phyloP scores from a whole-genome alignment of 2,329 filamentous ascomycete species.

The Aspergillus floridensis region DNA sequence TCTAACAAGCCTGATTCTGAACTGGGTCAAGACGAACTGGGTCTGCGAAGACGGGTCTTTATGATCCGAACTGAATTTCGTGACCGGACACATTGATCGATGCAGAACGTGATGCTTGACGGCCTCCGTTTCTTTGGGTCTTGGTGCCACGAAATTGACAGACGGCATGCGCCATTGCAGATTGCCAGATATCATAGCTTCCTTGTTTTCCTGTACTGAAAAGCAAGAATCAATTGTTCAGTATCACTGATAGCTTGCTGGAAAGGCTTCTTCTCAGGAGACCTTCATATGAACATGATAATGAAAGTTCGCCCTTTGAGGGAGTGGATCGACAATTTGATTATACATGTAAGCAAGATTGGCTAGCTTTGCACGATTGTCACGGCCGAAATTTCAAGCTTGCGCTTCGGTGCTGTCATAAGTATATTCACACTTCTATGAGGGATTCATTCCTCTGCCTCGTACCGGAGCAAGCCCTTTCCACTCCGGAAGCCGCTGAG shows the following conservation, averaged over 20 bases:
- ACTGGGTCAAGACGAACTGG: slow-evolving; percentile 61
- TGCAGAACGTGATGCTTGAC: neutral
- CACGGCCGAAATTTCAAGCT: neutral
- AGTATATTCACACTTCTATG: neutral
- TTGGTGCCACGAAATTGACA: neutral
- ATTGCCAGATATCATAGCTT: neutral
- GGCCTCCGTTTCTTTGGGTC: neutral
- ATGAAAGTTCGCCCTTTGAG: neutral
- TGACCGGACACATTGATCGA: neutral
- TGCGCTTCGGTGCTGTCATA: neutral
- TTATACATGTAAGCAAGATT: neutral
- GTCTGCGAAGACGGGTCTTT: slow-evolving; percentile 26
- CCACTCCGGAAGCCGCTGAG: slow-evolving; percentile 79
- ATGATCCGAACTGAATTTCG: neutral
- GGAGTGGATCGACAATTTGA: neutral
- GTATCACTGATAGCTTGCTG: neutral
- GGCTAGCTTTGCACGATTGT: neutral
- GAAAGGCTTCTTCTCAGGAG: neutral
- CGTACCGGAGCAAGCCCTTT: slow-evolving; percentile 87
- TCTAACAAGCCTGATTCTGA: slow-evolving; percentile 57
- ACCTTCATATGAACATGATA: neutral
- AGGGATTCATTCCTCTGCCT: slow-evolving; percentile 37
- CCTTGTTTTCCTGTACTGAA: neutral
- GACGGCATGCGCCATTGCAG: neutral
- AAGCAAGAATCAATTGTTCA: neutral